Evolutionary conservation across 1,284 basidiomycete species (phyloP).

Genomic region (Microstroma glucosiphilum): DNA sequence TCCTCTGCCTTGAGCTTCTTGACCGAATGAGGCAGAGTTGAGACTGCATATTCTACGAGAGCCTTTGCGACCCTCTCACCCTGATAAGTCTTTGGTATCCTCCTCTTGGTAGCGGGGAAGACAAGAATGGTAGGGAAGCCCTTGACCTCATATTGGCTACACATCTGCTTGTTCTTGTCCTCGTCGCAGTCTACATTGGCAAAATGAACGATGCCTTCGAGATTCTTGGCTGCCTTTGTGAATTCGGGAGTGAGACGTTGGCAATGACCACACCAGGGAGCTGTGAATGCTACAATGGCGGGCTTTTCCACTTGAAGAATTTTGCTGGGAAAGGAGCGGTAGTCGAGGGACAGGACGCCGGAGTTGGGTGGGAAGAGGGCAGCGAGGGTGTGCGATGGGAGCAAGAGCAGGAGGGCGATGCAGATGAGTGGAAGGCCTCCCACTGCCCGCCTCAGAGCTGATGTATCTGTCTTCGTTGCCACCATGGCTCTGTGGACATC

Average conservation of each 20-base stretch:
- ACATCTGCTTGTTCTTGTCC: slow-evolving; percentile 71
- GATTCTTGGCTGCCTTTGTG: slow-evolving; percentile 69
- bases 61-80: slow-evolving; percentile 67
- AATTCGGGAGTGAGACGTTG: slow-evolving; percentile 78
- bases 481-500: too few relatives aligned
- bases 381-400: slow-evolving; percentile 18
- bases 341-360: slow-evolving; percentile 31
- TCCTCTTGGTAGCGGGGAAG: slow-evolving; percentile 54
- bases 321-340: slow-evolving; percentile 39
- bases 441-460: too few relatives aligned
- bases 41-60: slow-evolving; percentile 70
- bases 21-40: slow-evolving; percentile 64
- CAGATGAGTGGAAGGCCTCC: too few relatives aligned
- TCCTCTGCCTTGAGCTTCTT: slow-evolving; percentile 63
- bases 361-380: slow-evolving; percentile 40
- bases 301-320: slow-evolving; percentile 49
- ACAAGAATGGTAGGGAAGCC: slow-evolving; percentile 84
- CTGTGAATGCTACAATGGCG: slow-evolving; percentile 51
- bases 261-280: slow-evolving; percentile 62
- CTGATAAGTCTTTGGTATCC: slow-evolving; percentile 65
- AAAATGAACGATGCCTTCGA: slow-evolving; percentile 75
- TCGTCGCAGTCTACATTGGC: slow-evolving; percentile 88
- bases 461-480: too few relatives aligned
- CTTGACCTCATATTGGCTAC: slow-evolving; percentile 74
- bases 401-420: slow-evolving; percentile 11